Conservation (phyloP, 345 rosid genomes). For the Theobroma cacao region DNA sequence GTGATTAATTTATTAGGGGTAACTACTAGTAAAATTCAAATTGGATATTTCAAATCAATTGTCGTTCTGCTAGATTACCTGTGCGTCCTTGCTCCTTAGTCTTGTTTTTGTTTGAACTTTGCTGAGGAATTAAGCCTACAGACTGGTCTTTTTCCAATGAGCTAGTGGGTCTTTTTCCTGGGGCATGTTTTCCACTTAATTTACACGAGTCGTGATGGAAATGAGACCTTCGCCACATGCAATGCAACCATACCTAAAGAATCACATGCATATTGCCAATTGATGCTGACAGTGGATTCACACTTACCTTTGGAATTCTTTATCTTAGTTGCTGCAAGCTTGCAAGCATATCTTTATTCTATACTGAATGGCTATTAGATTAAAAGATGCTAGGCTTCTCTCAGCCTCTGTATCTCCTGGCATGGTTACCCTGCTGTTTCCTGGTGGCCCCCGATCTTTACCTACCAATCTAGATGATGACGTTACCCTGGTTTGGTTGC, state of each 20-base stretch:
- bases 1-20: background rate
- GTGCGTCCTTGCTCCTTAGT: background rate
- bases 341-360: conserved; percentile 27
- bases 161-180: background rate
- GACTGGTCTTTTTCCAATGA: background rate
- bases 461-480: background rate
- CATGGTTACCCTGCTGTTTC: background rate
- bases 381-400: background rate
- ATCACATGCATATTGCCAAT: conserved; percentile 5
- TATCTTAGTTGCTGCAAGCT: conserved; percentile 44
- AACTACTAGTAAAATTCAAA: too few species aligned
- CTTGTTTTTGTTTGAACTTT: background rate
- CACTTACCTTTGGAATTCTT: conserved; percentile 10
- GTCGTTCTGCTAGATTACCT: background rate
- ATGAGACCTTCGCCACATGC: conserved; percentile 12
- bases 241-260: background rate
- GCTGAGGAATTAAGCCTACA: background rate
- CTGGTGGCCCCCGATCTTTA: conserved; percentile 7
- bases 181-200: background rate
- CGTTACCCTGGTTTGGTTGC: background rate
- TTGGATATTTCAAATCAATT: background rate
- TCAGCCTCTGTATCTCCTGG: background rate
- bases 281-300: conserved; percentile 27
- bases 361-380: background rate
- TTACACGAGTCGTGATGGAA: background rate